Conservation (phyloP, 2,329 filamentous ascomycete species). For the Neocucurbitaria cava region DNA sequence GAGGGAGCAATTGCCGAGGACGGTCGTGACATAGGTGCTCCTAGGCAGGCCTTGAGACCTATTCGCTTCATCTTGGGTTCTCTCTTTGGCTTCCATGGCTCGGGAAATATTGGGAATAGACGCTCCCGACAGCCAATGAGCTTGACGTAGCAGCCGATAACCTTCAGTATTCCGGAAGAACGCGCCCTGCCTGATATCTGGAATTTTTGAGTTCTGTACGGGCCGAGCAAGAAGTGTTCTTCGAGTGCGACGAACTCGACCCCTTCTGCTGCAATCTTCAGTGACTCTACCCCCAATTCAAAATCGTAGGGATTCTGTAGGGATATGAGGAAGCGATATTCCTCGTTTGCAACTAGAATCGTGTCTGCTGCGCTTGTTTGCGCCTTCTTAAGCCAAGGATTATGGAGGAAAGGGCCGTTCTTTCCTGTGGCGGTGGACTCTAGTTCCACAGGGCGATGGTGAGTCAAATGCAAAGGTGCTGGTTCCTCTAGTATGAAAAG, state of each 20-base stretch:
- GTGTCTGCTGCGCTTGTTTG: slow-evolving; percentile 64
- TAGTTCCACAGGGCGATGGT: slow-evolving; percentile 44
- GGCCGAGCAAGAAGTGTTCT: slow-evolving; percentile 74
- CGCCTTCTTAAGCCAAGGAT: slow-evolving; percentile 80
- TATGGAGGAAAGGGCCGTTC: slow-evolving; percentile 88
- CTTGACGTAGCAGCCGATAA: slow-evolving; percentile 80
- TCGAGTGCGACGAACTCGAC: slow-evolving; percentile 72
- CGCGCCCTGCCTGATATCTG: slow-evolving; percentile 73
- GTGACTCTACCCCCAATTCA: slow-evolving; percentile 84
- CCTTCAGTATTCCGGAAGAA: slow-evolving; percentile 70
- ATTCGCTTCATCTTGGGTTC: slow-evolving; percentile 79
- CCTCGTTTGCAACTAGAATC: slow-evolving; percentile 79
- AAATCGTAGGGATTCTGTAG: slow-evolving; percentile 96
- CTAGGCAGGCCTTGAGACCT: slow-evolving; percentile 60
- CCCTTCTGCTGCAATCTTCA: slow-evolving; percentile 77
- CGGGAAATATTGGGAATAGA: slow-evolving; percentile 81
- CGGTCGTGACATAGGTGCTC: slow-evolving; percentile 58
- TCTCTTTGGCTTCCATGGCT: slow-evolving; percentile 74
- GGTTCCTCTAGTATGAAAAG: slow-evolving; percentile 66
- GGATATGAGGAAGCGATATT: slow-evolving; percentile 78
- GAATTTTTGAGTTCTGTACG: slow-evolving; percentile 82
- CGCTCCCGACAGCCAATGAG: slow-evolving; percentile 82
- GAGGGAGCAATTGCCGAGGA: slow-evolving; percentile 36
- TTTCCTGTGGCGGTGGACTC: slow-evolving; percentile 46
- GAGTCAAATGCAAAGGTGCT: slow-evolving; percentile 34